Percentiles rank a stretch among this genome's conserved stretches.
Evolutionary conservation across 2,329 filamentous ascomycete species (phyloP).

Genomic region (Hymenoscyphus fructigenus): DNA sequence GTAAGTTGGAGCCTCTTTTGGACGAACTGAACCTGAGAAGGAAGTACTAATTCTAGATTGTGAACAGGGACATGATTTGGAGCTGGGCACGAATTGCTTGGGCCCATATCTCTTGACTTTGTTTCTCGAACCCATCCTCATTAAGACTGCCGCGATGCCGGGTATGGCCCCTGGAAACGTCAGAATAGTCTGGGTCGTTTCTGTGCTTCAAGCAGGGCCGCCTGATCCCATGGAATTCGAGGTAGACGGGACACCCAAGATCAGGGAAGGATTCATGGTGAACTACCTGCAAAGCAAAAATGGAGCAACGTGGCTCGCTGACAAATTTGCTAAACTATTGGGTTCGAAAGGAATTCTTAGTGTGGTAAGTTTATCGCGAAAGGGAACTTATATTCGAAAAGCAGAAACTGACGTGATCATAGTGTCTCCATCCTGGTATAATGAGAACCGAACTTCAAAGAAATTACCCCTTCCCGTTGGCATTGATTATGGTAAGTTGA

Average conservation of each 20-base stretch:
- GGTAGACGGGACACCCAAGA: constrained; percentile 26
- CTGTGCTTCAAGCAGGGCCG: constrained; percentile 16
- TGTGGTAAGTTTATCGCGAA: constrained; percentile 26
- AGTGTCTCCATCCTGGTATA: constrained; percentile 43
- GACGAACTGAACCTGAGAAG: neutral
- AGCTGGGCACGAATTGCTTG: constrained; percentile 29
- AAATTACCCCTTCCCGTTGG: constrained; percentile 23
- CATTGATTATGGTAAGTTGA: constrained; percentile 24
- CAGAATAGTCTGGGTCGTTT: constrained; percentile 36
- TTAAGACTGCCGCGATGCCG: constrained; percentile 13
- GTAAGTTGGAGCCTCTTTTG: constrained; percentile 15
- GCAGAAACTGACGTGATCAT: constrained; percentile 10
- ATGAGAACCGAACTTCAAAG: constrained; percentile 41
- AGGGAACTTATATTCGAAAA: neutral
- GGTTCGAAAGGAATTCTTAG: constrained; percentile 37
- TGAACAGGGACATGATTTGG: constrained; percentile 30
- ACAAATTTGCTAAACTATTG: constrained; percentile 34
- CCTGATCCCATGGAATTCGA: constrained; percentile 25
- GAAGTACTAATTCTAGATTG: neutral
- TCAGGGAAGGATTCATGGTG: constrained; percentile 24
- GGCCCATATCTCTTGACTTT: constrained; percentile 27
- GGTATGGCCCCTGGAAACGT: constrained; percentile 30
- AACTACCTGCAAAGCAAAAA: constrained; percentile 40
- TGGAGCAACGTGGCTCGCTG: constrained; percentile 35
- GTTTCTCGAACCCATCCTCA: constrained; percentile 26